phyloP scores from a whole-genome alignment of 148 eudicot species.

The Silene latifolia region DNA sequence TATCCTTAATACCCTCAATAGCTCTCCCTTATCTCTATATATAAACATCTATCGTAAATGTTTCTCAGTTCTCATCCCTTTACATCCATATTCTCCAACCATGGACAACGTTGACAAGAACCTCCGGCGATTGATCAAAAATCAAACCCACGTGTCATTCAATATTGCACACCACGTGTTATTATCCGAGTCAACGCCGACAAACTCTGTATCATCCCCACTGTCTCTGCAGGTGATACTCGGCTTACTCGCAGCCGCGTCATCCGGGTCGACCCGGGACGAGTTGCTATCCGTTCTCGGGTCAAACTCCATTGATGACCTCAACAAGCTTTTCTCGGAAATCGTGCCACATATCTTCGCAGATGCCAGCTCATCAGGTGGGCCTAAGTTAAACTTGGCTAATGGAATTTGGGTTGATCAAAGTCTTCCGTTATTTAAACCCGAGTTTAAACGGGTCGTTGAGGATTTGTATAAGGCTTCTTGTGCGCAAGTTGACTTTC shows the following conservation, averaged over 20 bases:
- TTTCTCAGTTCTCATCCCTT: too few species aligned
- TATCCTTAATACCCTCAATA: too few species aligned
- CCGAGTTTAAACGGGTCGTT: constrained; percentile 48
- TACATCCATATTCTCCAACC: too few species aligned
- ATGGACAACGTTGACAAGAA: too few species aligned
- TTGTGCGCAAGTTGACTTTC: constrained; percentile 64
- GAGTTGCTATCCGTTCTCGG: constrained; percentile 39
- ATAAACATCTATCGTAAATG: too few species aligned
- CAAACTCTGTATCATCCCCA: constrained; percentile 70
- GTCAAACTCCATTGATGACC: too few species aligned
- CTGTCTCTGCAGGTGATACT: constrained; percentile 58
- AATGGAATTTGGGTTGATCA: constrained; percentile 78
- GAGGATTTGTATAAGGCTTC: constrained; percentile 52
- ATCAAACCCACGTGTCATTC: constrained; percentile 37
- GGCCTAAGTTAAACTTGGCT: constrained; percentile 56
- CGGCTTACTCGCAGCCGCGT: constrained; percentile 35
- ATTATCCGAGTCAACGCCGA: constrained; percentile 18
- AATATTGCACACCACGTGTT: constrained; percentile 35
- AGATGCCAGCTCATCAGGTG: constrained; percentile 55
- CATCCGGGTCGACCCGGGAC: constrained; percentile 58
- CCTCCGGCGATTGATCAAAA: too few species aligned
- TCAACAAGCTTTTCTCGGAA: constrained; percentile 49
- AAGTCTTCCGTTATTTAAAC: constrained; percentile 34
- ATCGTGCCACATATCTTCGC: constrained; percentile 48
- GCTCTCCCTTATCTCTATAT: too few species aligned